Evolutionary conservation across 768 basidiomycete species (phyloP).

Genomic region (Pisolithus sp.): DNA sequence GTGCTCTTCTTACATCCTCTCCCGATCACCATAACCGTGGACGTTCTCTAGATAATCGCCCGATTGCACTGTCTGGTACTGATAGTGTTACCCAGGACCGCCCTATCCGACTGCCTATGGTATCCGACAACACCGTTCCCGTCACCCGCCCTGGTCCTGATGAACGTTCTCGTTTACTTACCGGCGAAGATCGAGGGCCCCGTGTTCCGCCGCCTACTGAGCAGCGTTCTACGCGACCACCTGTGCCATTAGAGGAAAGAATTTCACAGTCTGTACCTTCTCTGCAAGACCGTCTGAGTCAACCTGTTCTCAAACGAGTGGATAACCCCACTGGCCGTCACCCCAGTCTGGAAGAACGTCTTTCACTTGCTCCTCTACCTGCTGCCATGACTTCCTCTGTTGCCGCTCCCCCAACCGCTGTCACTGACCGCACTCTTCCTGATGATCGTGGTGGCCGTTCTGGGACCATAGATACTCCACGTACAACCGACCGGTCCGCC

Average conservation of each 20-base stretch:
- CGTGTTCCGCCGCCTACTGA: slow-evolving; percentile 13
- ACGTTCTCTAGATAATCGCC: slow-evolving; percentile 27
- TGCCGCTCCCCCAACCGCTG: slow-evolving; percentile 3
- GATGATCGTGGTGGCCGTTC: slow-evolving; percentile 13
- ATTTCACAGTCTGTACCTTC: slow-evolving; percentile 31
- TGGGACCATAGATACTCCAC: slow-evolving; percentile 7
- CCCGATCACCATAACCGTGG: slow-evolving; percentile 17
- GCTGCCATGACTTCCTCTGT: slow-evolving; percentile 9
- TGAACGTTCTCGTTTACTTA: slow-evolving; percentile 7
- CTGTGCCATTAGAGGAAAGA: slow-evolving; percentile 34
- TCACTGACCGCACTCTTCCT: slow-evolving; percentile 14
- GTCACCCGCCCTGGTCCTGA: slow-evolving; percentile 9
- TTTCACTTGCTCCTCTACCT: slow-evolving; percentile 29
- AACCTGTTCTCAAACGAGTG: slow-evolving; percentile 21
- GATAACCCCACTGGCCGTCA: slow-evolving; percentile 19
- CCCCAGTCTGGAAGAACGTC: slow-evolving; percentile 37
- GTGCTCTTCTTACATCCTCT: slow-evolving; percentile 8
- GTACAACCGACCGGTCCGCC: slow-evolving; percentile 8
- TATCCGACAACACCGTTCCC: slow-evolving; percentile 14
- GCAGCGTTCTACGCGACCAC: slow-evolving; percentile 20
- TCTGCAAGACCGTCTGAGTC: slow-evolving; percentile 34
- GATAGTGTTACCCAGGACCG: slow-evolving; percentile 20
- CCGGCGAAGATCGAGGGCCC: slow-evolving; percentile 24
- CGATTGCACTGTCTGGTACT: slow-evolving; percentile 23
- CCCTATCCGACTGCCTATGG: slow-evolving; percentile 5